Evolutionary conservation across 1,284 basidiomycete species (phyloP), one percentile per base, ranked within the genome.

Genomic region (Anthracocystis setariae): DNA sequence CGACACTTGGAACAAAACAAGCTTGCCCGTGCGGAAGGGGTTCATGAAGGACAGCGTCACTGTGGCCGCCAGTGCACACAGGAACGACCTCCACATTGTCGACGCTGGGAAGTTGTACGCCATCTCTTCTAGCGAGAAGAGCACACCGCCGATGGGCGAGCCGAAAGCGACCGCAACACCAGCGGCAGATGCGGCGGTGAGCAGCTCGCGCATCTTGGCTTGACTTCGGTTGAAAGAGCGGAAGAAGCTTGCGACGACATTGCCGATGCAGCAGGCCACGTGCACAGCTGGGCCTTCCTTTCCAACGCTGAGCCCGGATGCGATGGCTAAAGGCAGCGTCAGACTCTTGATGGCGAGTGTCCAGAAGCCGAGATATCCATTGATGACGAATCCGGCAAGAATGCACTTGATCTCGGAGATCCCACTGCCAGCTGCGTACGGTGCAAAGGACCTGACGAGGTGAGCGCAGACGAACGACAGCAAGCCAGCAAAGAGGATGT

Each of bases 321-420:
- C 96, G 76, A 99, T 64, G 10, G 92, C 92, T 4, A 98, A 86
- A 1, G 94, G 90, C 56, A 98, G 84, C 5, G 94, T 95, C 35
- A 95, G 86, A 13, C 90, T 87, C 83, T 98, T 98, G n/a, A 92
- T 93, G 78, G 93, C 90, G 48, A 98, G 90, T 0, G 95, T 98
- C 83, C 90, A 89, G 63, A 91, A 89, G 12, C 93, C 91, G 37
- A 98, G 87, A 82, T 92, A 99, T 0, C 93, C 93, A 83, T 95
- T 90, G 90, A 98, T 98, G 77, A 94, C 88, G 84, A 99, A 98
- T 1, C 96, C 96, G 5, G 92, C 92, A 20, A 99, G 85, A 75
- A 98, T 98, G 83, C 94, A 98, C 82, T 98, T 99, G 85, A 99
- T 98, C 84, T 99, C 96, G 23, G 94, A 93, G 61, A 99, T 98